These are phyloP conservation scores for Fagopyrum esculentum DNA, from an alignment of 148 eudicot genomes.

Conservation along the genomic window DNA sequence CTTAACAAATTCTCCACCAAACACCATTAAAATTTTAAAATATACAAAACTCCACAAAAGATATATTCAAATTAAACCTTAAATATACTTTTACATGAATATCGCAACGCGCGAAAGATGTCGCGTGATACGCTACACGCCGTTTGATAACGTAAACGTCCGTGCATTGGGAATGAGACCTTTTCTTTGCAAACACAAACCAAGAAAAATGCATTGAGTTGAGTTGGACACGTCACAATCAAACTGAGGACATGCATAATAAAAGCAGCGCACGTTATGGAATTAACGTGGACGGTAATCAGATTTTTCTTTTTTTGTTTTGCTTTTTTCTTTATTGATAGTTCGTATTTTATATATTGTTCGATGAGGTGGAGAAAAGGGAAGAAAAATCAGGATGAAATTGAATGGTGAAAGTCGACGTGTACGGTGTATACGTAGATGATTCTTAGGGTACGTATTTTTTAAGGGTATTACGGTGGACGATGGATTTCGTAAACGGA, in stretches of 20 bases:
- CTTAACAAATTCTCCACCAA: no score
- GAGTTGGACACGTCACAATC: not conserved
- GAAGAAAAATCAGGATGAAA: not conserved
- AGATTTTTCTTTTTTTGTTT: not conserved
- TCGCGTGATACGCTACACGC: not conserved
- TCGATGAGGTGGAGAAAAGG: not conserved
- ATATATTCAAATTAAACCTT: no score
- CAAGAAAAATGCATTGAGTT: not conserved
- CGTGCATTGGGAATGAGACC: not conserved
- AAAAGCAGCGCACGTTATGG: not conserved
- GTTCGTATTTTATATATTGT: not conserved
- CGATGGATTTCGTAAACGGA: not conserved
- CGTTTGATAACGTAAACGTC: not conserved
- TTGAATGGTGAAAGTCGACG: not conserved
- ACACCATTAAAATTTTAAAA: no score
- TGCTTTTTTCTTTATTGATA: not conserved
- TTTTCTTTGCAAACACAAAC: not conserved
- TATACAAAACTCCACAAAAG: no score
- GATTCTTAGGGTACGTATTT: not conserved
- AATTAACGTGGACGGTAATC: conserved; percentile 3
- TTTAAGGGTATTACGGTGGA: no score
- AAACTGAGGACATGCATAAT: not conserved
- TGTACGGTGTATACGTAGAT: not conserved
- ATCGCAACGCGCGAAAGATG: not conserved
- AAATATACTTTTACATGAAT: not conserved